phyloP scores from a whole-genome alignment of 139 green algal genomes.

The Chlorella sp. region DNA sequence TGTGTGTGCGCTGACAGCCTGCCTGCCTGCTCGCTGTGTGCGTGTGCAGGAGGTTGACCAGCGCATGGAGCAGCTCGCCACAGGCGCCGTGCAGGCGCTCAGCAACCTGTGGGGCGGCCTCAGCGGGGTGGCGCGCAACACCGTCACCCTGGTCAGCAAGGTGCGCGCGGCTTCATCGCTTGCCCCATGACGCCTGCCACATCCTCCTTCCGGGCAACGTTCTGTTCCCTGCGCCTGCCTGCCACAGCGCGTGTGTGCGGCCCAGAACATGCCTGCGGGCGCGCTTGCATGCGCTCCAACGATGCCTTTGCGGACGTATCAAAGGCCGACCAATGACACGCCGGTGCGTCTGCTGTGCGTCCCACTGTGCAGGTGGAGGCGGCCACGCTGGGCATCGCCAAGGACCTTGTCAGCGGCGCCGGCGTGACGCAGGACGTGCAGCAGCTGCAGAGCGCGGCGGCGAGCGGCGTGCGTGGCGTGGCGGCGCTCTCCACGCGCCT shows the following conservation, averaged over 20 bases:
- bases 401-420: not conserved
- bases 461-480: not conserved
- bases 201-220: no score
- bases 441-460: not conserved
- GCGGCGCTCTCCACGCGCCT: not conserved
- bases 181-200: no score
- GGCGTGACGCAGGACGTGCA: conserved; percentile 1
- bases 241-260: no score
- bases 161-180: no score
- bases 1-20: no score
- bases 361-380: conserved; percentile 8
- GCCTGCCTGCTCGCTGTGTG: no score
- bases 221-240: no score
- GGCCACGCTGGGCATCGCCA: not conserved
- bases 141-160: not conserved
- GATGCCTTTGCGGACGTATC: no score
- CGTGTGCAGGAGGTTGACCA: conserved; percentile 39
- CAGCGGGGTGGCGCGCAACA: conserved; percentile 7
- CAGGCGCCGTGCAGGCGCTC: conserved; percentile 11
- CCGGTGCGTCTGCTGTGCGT: no score
- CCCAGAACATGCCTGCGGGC: no score
- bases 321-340: no score
- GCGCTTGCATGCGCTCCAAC: no score
- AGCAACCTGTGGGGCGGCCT: conserved; percentile 35
- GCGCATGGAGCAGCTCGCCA: conserved; percentile 39